Percentiles rank a stretch among this genome's conserved stretches.
Conservation (phyloP, 306 rosid species). For the Quercus berberidifolia region DNA sequence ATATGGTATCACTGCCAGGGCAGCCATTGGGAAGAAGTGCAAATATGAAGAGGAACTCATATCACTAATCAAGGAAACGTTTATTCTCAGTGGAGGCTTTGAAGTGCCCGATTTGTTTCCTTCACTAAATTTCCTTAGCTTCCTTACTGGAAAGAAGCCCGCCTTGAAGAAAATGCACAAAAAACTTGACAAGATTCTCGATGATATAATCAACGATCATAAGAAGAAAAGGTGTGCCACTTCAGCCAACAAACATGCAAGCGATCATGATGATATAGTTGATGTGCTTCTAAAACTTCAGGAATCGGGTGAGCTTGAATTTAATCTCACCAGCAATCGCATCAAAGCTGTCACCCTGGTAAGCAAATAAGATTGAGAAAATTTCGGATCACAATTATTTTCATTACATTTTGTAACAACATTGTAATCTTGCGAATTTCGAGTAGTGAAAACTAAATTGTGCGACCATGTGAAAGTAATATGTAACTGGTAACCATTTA, state of each 20-base stretch:
- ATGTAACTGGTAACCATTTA: accelerated
- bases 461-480: accelerated
- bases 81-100: neutral
- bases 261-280: neutral
- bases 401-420: no score
- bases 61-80: neutral
- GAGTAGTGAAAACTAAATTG: no score
- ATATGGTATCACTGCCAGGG: neutral
- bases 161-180: neutral
- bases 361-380: neutral
- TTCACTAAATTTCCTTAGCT: neutral
- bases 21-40: slow-evolving; percentile 3
- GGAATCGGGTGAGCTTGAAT: neutral
- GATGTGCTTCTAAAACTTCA: slow-evolving; percentile 7
- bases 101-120: slow-evolving; percentile 3
- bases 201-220: neutral
- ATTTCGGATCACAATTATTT: neutral
- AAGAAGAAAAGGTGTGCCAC: neutral
- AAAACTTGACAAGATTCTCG: slow-evolving; percentile 2
- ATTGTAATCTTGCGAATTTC: no score
- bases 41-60: neutral
- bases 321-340: neutral
- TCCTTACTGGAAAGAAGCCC: slow-evolving; percentile 2
- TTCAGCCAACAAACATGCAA: neutral
- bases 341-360: slow-evolving; percentile 1